A percentile compares a stretch with the other conserved stretches of the same genome.
These are phyloP conservation scores for Tetrapisispora taiwanensis DNA, from an alignment of 805 yeast species.

Conservation along the genomic window DNA sequence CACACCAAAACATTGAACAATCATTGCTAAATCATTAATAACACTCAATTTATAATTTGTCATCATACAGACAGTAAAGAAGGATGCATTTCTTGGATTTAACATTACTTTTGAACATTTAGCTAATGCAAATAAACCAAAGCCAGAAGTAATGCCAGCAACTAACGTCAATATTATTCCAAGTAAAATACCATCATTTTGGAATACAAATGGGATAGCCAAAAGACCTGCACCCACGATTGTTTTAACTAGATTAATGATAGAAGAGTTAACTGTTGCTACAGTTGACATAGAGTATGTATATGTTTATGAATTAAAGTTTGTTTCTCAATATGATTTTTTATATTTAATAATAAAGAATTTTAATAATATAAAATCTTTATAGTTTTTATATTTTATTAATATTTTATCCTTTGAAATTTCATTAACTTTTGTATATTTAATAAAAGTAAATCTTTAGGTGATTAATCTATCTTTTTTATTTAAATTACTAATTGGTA, in stretches of 20 bases:
- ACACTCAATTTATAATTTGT: slow-evolving; percentile 64
- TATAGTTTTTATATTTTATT: too few species aligned
- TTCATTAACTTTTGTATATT: too few species aligned
- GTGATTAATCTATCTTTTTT: too few species aligned
- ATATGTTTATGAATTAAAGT: not conserved
- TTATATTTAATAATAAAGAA: too few species aligned
- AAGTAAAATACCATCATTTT: slow-evolving; percentile 52
- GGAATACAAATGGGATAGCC: slow-evolving; percentile 62
- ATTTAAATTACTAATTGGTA: too few species aligned
- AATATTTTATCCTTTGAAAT: too few species aligned
- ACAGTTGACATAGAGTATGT: slow-evolving; percentile 13
- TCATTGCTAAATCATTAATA: slow-evolving; percentile 65
- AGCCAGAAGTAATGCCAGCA: slow-evolving; percentile 58
- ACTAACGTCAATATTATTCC: slow-evolving; percentile 47
- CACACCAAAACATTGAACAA: slow-evolving; percentile 72
- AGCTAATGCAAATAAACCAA: slow-evolving; percentile 56
- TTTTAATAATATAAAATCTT: too few species aligned
- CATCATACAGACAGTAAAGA: slow-evolving; percentile 58
- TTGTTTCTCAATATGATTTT: too few species aligned
- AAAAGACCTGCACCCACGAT: slow-evolving; percentile 70
- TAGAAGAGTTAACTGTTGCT: slow-evolving; percentile 50
- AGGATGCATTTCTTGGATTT: slow-evolving; percentile 50
- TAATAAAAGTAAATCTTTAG: too few species aligned
- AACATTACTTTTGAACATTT: slow-evolving; percentile 47
- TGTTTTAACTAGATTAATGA: slow-evolving; percentile 61